phyloP scores from a whole-genome alignment of 1,139 yeast species.

The Yamadazyma epiphylla region DNA sequence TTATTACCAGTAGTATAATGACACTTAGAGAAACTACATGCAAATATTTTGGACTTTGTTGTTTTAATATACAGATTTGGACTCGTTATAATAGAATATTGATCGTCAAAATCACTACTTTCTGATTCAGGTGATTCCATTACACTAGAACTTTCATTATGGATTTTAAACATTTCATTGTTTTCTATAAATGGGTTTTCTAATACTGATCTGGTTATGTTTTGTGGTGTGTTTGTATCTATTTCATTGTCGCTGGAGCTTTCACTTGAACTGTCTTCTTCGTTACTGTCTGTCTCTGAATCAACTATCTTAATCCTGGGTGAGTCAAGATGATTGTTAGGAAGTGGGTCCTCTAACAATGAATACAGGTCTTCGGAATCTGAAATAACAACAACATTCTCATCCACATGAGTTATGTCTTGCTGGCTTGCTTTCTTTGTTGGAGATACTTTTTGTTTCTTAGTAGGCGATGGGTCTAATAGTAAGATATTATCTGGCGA shows the following conservation, averaged over 20 bases:
- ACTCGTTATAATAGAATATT: slow-evolving; percentile 21
- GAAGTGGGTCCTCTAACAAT: neutral
- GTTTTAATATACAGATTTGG: slow-evolving; percentile 10
- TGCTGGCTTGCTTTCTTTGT: slow-evolving; percentile 2
- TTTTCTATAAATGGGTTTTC: slow-evolving; percentile 3
- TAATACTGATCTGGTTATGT: neutral
- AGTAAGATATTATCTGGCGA: slow-evolving; percentile 19
- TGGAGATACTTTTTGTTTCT: slow-evolving; percentile 14
- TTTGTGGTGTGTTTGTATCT: neutral
- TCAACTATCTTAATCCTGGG: neutral
- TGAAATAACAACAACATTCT: neutral
- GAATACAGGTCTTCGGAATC: slow-evolving; percentile 3
- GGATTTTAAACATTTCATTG: neutral
- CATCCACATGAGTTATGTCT: slow-evolving; percentile 1
- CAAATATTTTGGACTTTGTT: slow-evolving; percentile 10
- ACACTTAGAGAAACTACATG: slow-evolving; percentile 31
- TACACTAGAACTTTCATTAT: neutral
- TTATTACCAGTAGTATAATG: slow-evolving; percentile 30
- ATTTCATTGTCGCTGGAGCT: neutral
- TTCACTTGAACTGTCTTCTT: neutral
- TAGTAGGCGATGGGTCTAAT: slow-evolving; percentile 29
- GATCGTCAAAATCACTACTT: slow-evolving; percentile 19
- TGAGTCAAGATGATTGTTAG: neutral
- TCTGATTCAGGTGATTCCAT: neutral
- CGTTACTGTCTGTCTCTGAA: neutral